A percentile compares a stretch with the other conserved stretches of the same genome.
These are phyloP conservation scores for Ganoderma resinaceum DNA, from an alignment of 1,284 basidiomycete genomes.

Conservation along the genomic window DNA sequence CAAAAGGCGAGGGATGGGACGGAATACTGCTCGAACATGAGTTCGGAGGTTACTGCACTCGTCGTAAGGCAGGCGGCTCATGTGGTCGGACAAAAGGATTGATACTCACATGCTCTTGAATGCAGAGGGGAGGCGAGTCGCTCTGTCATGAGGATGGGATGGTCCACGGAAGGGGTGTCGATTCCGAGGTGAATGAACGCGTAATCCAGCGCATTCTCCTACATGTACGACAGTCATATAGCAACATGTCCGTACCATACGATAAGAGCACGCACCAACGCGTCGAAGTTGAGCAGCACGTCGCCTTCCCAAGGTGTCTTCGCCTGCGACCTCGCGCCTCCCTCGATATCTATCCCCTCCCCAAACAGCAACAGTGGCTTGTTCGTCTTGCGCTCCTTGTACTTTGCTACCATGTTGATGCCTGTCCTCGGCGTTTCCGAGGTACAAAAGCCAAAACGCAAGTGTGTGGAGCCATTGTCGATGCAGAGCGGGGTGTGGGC, in stretches of 20 bases:
- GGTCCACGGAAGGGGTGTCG: slow-evolving; percentile 79
- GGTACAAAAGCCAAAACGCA: slow-evolving; percentile 89
- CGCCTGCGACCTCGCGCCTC: slow-evolving; percentile 78
- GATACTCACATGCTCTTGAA: slow-evolving; percentile 79
- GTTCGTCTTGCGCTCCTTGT: slow-evolving; percentile 88
- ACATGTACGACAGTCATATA: slow-evolving; percentile 14
- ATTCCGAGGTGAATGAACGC: slow-evolving; percentile 90
- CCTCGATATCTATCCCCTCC: slow-evolving; percentile 84
- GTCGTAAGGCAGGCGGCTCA: neutral
- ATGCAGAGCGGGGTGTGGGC: slow-evolving; percentile 79
- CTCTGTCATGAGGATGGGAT: slow-evolving; percentile 96
- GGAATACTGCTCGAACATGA: slow-evolving; percentile 95
- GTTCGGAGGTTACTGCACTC: slow-evolving; percentile 86
- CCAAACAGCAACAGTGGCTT: slow-evolving; percentile 86
- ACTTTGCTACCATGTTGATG: slow-evolving; percentile 82
- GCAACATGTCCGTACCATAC: neutral
- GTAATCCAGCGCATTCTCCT: slow-evolving; percentile 97
- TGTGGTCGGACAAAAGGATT: neutral
- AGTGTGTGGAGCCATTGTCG: slow-evolving; percentile 89
- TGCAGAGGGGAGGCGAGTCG: slow-evolving; percentile 90
- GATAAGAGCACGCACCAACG: slow-evolving; percentile 69
- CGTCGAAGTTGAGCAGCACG: slow-evolving; percentile 88
- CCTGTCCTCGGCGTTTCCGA: slow-evolving; percentile 59
- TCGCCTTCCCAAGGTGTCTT: slow-evolving; percentile 92
- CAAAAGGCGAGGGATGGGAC: slow-evolving; percentile 91